Conservation (phyloP, 2,329 filamentous ascomycete genomes). For the Westerdykella ornata region DNA sequence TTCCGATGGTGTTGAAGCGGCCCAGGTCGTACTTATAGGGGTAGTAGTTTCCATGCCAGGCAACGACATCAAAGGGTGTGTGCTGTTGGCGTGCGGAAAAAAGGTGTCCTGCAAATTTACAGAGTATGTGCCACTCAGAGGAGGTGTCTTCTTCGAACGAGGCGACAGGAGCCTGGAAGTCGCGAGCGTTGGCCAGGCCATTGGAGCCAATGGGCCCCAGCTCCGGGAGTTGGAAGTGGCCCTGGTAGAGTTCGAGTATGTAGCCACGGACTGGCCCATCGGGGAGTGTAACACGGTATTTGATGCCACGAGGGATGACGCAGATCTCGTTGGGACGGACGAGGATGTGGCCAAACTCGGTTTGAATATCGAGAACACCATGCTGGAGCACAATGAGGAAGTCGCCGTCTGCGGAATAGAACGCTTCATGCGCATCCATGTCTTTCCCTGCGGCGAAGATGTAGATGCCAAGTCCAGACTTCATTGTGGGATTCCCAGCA, state of each 20-base stretch:
- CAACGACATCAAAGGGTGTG: conserved; percentile 64
- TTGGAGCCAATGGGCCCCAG: conserved; percentile 61
- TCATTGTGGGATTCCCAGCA: conserved; percentile 70
- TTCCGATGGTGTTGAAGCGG: conserved; percentile 53
- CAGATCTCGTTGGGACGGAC: conserved; percentile 63
- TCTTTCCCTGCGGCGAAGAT: conserved; percentile 72
- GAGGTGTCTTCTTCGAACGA: conserved; percentile 51
- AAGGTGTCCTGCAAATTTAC: conserved; percentile 57
- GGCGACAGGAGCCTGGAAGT: conserved; percentile 59
- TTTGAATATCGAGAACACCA: conserved; percentile 60
- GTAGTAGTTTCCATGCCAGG: conserved; percentile 65
- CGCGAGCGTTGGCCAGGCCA: conserved; percentile 57
- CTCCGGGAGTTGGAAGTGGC: conserved; percentile 59
- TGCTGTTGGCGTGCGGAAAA: conserved; percentile 57
- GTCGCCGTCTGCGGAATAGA: conserved; percentile 73
- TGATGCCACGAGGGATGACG: conserved; percentile 60
- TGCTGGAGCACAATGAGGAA: conserved; percentile 60
- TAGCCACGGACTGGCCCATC: conserved; percentile 58
- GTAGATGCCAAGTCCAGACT: conserved; percentile 71
- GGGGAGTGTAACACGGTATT: conserved; percentile 55
- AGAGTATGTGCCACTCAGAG: conserved; percentile 52
- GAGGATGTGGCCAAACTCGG: conserved; percentile 58
- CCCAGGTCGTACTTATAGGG: conserved; percentile 53
- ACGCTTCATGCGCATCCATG: conserved; percentile 68
- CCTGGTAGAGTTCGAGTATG: conserved; percentile 60